Base-by-base conservation (phyloP, 768 basidiomycete genomes). In the Exidia glandulosa region DNA sequence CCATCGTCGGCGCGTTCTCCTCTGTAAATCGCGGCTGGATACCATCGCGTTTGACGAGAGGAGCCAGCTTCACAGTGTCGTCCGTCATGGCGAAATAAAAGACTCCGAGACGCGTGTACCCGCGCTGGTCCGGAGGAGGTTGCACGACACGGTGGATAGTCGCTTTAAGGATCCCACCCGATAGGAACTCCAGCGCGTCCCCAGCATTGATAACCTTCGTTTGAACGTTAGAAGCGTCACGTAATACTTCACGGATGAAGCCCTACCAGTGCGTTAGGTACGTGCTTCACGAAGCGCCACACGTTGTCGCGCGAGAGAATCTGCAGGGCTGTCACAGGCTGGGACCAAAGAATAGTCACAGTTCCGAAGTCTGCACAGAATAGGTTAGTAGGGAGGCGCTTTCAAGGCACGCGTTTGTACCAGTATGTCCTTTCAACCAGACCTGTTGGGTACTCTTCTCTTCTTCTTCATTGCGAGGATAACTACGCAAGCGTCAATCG, bases 201-300 rank as follows among this genome's bases (percentile, higher is more conserved):
- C 74, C 73, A 32, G 68, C 66, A 58, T 75, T 74, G 58, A 75
- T 65, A 32, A 74, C 68, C 84, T 84, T n/a, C 13, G 16, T 19
- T 32, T 9, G 34, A 2, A 10, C 4, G 56, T 25, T 3, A 23
- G 19, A 23, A 29, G 52, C 56, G 37, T 9, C 23, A 36, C 27
- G 4, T 10, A 19, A 59, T 12, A 25, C 23, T 29, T 30, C 19
- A 12, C 13, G 36, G 36, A 29, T 36, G 32, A 25, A 31, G 0
- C 58, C 69, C 33, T 61, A 74, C 74, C 32, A 75, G 66, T 2
- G 71, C 71, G 59, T 74, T 74, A 5, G 71, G 70, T 29, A 72
- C 65, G 60, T 74, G 74, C 57, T 64, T 65, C 27, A 75, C 62
- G 68, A 70, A 75, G 45, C 69, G 70, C 74, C 74, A 75, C 59